A percentile compares a stretch with the other conserved stretches of the same genome.
Conservation (phyloP, 1,139 yeast genomes). For the Blastobotrys capitulatus region DNA sequence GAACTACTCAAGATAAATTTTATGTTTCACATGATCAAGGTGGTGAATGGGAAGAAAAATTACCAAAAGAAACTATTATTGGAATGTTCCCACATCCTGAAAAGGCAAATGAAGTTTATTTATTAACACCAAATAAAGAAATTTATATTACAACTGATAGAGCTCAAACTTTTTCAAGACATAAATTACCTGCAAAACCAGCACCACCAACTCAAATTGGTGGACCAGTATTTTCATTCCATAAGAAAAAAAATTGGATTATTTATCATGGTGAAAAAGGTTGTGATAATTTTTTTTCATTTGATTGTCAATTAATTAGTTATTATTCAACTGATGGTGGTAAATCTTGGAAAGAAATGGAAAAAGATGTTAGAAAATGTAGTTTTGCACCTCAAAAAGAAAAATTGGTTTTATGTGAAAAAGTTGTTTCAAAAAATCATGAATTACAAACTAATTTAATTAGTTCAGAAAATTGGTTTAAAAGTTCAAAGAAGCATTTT, state of each 20-base stretch:
- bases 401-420: conserved; percentile 60
- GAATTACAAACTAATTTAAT: conserved; percentile 35
- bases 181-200: conserved; percentile 57
- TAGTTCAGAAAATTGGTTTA: conserved; percentile 52
- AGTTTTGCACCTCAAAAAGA: conserved; percentile 50
- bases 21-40: conserved; percentile 82
- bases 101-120: conserved; percentile 57
- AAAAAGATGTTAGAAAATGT: conserved; percentile 53
- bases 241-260: conserved; percentile 49
- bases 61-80: conserved; percentile 43
- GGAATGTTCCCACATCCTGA: conserved; percentile 56
- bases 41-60: conserved; percentile 43
- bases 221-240: conserved; percentile 48
- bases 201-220: conserved; percentile 30
- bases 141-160: conserved; percentile 63
- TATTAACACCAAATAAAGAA: conserved; percentile 47
- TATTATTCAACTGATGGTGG: conserved; percentile 54
- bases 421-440: conserved; percentile 31
- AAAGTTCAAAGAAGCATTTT: conserved; percentile 34
- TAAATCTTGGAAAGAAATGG: conserved; percentile 47
- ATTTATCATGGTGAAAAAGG: conserved; percentile 64
- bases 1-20: conserved; percentile 47
- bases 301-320: conserved; percentile 51
- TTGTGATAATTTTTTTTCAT: conserved; percentile 42
- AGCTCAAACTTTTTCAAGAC: conserved; percentile 48